Percentiles rank a stretch among this genome's conserved stretches.
These are phyloP conservation scores for Sporobolomyces pararoseus DNA, from an alignment of 768 basidiomycete species.

Conservation along the genomic window DNA sequence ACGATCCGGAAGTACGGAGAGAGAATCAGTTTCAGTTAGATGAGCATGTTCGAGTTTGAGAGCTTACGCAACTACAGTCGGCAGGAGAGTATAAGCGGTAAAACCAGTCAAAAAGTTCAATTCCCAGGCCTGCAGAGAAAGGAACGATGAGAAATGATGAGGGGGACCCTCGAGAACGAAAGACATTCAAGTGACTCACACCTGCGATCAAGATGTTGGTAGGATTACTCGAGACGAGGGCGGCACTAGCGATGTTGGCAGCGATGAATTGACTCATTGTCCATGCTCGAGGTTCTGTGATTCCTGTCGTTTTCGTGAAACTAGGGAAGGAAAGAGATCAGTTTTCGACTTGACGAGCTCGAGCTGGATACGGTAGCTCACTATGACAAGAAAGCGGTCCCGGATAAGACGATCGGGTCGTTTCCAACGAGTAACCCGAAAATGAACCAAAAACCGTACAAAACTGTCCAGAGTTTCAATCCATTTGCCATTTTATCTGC, in stretches of 20 bases:
- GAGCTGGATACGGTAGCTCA: neutral
- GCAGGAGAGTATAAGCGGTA: conserved; percentile 56
- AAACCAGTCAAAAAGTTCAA: conserved; percentile 45
- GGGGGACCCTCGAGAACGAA: neutral
- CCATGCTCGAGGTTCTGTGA: conserved; percentile 51
- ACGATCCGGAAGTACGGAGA: neutral
- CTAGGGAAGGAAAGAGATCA: neutral
- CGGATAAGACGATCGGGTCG: conserved; percentile 84
- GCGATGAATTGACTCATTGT: conserved; percentile 53
- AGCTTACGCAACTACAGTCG: conserved; percentile 61
- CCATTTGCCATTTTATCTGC: conserved; percentile 37
- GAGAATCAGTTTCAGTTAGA: neutral
- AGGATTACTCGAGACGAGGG: conserved; percentile 79
- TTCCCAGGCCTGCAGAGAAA: conserved; percentile 35
- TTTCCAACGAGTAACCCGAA: conserved; percentile 82
- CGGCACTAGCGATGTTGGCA: conserved; percentile 55
- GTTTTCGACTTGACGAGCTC: no score
- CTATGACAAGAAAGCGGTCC: conserved; percentile 83
- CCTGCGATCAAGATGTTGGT: conserved; percentile 92
- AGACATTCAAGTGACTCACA: conserved; percentile 12
- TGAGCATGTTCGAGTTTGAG: no score
- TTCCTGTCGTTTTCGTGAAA: conserved; percentile 65
- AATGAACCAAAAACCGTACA: conserved; percentile 49
- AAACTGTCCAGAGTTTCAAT: conserved; percentile 20
- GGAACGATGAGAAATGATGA: neutral